Evolutionary conservation across 176 grass and related monocot species (phyloP).

Genomic region (Alopecurus myosuroides): DNA sequence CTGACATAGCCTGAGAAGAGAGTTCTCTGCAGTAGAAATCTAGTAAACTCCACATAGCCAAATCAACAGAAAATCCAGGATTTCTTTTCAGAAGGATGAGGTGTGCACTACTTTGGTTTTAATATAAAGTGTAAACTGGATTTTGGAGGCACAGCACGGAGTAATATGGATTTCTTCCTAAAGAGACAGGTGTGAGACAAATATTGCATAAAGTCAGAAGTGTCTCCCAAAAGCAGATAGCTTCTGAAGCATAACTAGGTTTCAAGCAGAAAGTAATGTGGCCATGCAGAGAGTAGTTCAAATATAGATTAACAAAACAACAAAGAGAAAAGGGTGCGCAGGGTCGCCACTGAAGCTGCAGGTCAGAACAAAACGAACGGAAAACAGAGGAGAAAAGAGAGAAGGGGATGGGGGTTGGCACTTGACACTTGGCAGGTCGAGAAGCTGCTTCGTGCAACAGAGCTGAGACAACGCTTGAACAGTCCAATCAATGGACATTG

Average conservation of each 20-base stretch:
- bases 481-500: not conserved
- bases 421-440: not conserved
- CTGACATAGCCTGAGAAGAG: constrained; percentile 95
- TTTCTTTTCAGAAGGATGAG: not conserved
- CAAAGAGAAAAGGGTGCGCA: not conserved
- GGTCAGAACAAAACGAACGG: not conserved
- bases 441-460: not conserved
- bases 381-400: not conserved
- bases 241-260: not conserved
- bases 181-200: not conserved
- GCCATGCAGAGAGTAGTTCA: not conserved
- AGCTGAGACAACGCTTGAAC: not conserved
- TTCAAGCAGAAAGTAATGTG: not conserved
- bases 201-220: not conserved
- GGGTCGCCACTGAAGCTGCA: not conserved
- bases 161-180: not conserved
- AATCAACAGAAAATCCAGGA: not conserved
- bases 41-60: not conserved
- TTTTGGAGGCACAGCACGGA: not conserved
- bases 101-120: not conserved
- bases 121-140: not conserved
- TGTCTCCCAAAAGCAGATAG: not conserved
- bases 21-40: constrained; percentile 63
- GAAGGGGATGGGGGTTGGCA: not conserved
- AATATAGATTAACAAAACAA: not conserved